Base-by-base conservation (phyloP, 129 eudicot genomes). In the Erigeron canadensis region DNA sequence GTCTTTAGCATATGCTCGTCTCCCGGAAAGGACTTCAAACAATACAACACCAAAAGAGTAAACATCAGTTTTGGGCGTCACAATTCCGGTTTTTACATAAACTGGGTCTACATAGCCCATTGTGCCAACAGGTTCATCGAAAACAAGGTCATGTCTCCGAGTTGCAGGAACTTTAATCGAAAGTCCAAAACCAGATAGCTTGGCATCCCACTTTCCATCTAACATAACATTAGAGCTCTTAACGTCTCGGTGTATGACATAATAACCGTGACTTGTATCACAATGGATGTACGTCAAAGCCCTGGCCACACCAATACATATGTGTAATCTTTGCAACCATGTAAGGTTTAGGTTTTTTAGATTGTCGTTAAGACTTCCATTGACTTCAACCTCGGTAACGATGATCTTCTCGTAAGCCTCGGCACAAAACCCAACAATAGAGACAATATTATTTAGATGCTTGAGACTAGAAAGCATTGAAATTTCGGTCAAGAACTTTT, bases 171-270 rank as follows among this genome's bases (percentile, higher is more conserved):
- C 77, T 71, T 83, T 82, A 5, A 63, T 16, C 0, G 91, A 83
- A 9, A 83, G 68, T 76, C 87, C 87, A 9, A 86, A 86, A 78
- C 79, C 84, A 0, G 84, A 80, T 23, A 83, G 78, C 76, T 80
- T 86, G 17, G 87, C 84, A 0, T 83, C 87, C 90, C 90, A 86
- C 34, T 86, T 80, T 23, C 82, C 85, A 67, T 86, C 81, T 6
- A 86, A 37, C 9, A 86, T 79, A 51, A 86, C 73, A 38, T 82
- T 86, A 10, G 90, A 82, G 17, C 85, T 86, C 66, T 82, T 86
- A 34, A 86, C 84, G 44, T 86, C 81, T 40, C 87, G 59, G 21
- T 86, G 91, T 42, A 86, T 83, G 40, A 86, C 81, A 19, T 84
- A 72, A 75, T 86, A 82, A 55, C 55, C 77, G 12, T 83, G 79